These are phyloP conservation scores for Skeletonema menzelii DNA, from an alignment of 108 stramenopile genomes.

Conservation along the genomic window DNA sequence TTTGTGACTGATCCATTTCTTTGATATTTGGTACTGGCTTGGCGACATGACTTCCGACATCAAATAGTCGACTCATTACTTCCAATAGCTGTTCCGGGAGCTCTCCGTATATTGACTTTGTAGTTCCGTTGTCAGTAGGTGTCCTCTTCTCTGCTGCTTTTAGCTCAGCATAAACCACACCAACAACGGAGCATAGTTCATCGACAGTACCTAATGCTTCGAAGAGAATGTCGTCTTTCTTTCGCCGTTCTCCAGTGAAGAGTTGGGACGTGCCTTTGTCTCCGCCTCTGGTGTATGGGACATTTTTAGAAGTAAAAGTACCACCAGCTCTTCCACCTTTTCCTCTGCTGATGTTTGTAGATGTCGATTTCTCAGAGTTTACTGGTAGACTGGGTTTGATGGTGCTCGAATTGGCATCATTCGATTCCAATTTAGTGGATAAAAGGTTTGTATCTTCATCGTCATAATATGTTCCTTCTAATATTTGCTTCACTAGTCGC, in stretches of 20 bases:
- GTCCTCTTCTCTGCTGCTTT: slow-evolving; percentile 2
- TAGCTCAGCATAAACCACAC: slow-evolving; percentile 70
- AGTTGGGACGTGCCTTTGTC: slow-evolving; percentile 74
- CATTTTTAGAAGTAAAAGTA: slow-evolving; percentile 70
- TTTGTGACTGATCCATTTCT: background rate
- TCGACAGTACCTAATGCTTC: slow-evolving; percentile 87
- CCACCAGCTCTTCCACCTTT: slow-evolving; percentile 62
- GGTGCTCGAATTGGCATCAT: background rate
- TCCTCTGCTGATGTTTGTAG: slow-evolving; percentile 6
- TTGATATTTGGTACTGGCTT: slow-evolving; percentile 42
- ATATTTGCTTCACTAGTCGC: slow-evolving; percentile 22
- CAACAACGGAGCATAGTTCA: slow-evolving; percentile 80
- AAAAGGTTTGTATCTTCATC: background rate
- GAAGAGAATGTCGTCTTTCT: slow-evolving; percentile 71
- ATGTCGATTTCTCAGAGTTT: background rate
- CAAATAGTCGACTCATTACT: slow-evolving; percentile 84
- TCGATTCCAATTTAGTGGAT: background rate
- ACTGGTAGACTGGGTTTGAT: background rate
- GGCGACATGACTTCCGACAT: slow-evolving; percentile 82
- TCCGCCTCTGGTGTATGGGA: slow-evolving; percentile 81
- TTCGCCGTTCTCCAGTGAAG: slow-evolving; percentile 77
- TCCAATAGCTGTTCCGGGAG: slow-evolving; percentile 66
- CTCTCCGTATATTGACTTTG: slow-evolving; percentile 42
- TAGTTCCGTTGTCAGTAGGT: slow-evolving; percentile 9
- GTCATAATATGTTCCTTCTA: slow-evolving; percentile 48